Base-by-base conservation (phyloP, 1,284 basidiomycete species). In the Moesziomyces globuligerus region DNA sequence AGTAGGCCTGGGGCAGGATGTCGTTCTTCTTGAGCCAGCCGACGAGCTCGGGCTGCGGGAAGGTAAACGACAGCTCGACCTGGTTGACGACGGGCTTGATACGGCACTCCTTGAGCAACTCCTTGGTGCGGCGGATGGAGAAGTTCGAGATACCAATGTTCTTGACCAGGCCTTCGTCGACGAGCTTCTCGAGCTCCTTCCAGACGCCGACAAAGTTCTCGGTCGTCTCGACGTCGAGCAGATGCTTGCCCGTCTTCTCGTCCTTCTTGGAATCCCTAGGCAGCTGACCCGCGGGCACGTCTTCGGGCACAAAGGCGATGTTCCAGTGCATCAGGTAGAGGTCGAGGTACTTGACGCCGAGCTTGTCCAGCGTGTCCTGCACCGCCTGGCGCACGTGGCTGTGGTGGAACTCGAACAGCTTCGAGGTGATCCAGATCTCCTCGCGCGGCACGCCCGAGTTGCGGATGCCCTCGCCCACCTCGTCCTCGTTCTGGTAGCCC, bases 371-470 rank as follows among this genome's bases (percentile, higher is more conserved):
- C 20, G 91, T 91, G 79, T 90, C 89, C 79, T 90, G 17, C 90
- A 90, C 21, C n/a, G 91, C 90, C 20, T 71, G 68, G 36, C 68
- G 68, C 13, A 71, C 68, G 61, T 76, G 68, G 65, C 58, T 66
- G 61, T 69, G 89, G 87, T 85, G 89, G 90, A 68, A 68, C 48
- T 87, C 85, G 88, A 90, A 92, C 40, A 93, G 85, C 84, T 94
- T 93, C 58, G 89, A 90, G 7, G 92, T 91, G 58, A 94, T 88
- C 83, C 91, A 94, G 67, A 95, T 87, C 64, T 94, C 90, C 40
- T 87, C 86, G 67, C 93, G 87, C 48, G 89, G 88, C 21, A 94
- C 84, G 23, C 85, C 92, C 49, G 89, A 90, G 41, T 86, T 87
- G 37, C 85, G 84, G 81, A 95, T 89, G 37, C 92, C 93, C 51